Evolutionary conservation across 2,329 filamentous ascomycete species (phyloP).

Genomic region (Dissoconium aciculare): DNA sequence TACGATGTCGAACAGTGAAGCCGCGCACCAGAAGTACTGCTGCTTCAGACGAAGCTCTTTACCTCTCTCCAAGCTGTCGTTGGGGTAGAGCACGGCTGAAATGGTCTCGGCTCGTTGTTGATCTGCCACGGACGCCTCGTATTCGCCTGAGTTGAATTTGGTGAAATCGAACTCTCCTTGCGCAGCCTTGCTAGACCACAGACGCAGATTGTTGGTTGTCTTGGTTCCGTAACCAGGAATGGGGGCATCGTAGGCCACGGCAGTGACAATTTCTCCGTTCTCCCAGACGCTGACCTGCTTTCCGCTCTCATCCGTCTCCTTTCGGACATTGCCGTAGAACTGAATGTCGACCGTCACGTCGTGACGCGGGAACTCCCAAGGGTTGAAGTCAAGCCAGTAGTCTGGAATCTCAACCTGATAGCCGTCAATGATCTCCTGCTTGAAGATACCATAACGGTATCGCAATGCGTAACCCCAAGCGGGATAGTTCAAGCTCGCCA

Average conservation of each 20-base stretch:
- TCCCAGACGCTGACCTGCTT: constrained; percentile 69
- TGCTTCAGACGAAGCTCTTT: constrained; percentile 97
- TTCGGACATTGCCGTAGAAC: constrained; percentile 79
- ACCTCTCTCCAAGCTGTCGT: constrained; percentile 89
- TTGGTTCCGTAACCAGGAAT: constrained; percentile 77
- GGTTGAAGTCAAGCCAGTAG: constrained; percentile 99
- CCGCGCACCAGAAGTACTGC: constrained; percentile 99
- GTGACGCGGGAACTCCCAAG: constrained; percentile 94
- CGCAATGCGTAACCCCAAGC: constrained; percentile 95
- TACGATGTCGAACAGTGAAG: constrained; percentile 89
- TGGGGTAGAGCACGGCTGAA: constrained; percentile 91
- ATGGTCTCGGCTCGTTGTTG: constrained; percentile 98
- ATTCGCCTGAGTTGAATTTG: constrained; percentile 97
- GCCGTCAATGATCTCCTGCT: constrained; percentile 95
- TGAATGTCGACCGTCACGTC: constrained; percentile 94
- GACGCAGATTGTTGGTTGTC: constrained; percentile 87
- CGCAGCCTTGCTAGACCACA: constrained; percentile 96
- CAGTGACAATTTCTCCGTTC: constrained; percentile 80
- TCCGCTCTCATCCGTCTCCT: constrained; percentile 54
- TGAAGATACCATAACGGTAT: constrained; percentile 93
- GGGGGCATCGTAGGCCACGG: constrained; percentile 79
- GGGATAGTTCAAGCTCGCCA: constrained; percentile 86
- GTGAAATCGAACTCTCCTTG: constrained; percentile 98
- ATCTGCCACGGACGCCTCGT: constrained; percentile 94
- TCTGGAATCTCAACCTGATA: constrained; percentile 97